These are phyloP conservation scores for Galerina sulciceps DNA, from an alignment of 768 basidiomycete genomes.

Conservation along the genomic window DNA sequence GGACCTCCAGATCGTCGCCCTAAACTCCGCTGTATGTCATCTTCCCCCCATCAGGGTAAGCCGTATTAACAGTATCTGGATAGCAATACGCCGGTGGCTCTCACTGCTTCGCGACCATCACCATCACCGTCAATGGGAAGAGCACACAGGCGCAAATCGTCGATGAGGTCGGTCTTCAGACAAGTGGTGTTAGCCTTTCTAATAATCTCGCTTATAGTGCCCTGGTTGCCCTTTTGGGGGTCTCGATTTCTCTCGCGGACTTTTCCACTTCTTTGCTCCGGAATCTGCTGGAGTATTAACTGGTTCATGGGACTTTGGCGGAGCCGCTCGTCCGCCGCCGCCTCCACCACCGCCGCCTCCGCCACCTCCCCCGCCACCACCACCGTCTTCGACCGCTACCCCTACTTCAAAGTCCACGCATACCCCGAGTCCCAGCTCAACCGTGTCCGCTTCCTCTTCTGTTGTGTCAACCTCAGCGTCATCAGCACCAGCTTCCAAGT, in stretches of 20 bases:
- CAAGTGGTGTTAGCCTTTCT: not conserved
- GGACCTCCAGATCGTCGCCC: constrained; percentile 26
- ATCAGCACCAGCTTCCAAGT: constrained; percentile 9
- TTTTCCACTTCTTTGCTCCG: constrained; percentile 60
- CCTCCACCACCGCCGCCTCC: constrained; percentile 15
- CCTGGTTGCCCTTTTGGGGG: constrained; percentile 56
- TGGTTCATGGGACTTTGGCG: constrained; percentile 56
- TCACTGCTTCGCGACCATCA: constrained; percentile 58
- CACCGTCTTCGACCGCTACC: constrained; percentile 10
- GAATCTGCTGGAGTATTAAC: constrained; percentile 52
- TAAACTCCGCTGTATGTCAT: constrained; percentile 24
- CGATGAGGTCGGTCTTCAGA: constrained; percentile 48
- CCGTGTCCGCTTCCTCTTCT: not conserved
- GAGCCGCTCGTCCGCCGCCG: constrained; percentile 16
- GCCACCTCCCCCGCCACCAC: constrained; percentile 14
- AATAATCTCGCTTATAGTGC: constrained; percentile 22
- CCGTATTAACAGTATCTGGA: not conserved
- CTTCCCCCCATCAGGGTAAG: not conserved
- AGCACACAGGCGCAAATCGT: constrained; percentile 51
- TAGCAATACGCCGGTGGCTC: constrained; percentile 28
- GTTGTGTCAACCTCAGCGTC: not conserved
- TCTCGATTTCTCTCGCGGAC: constrained; percentile 64
- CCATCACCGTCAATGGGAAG: constrained; percentile 53
- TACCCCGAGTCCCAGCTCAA: not conserved
- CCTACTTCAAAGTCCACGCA: constrained; percentile 2